phyloP scores from a whole-genome alignment of 192 early-diverging fungal genomes.

The Coemansia sp. region DNA sequence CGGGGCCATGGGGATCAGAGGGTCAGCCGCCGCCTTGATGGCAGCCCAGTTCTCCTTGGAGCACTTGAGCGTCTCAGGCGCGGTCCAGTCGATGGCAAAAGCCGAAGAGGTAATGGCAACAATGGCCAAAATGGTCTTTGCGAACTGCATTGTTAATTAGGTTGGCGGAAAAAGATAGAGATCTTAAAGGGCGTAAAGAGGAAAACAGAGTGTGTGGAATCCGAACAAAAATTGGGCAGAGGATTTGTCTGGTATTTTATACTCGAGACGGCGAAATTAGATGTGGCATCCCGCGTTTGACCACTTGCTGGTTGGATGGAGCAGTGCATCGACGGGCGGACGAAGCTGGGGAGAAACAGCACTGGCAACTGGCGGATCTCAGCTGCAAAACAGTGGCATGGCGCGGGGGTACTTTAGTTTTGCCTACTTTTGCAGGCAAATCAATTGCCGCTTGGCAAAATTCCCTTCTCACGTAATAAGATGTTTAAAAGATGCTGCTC shows the following conservation, averaged over 20 bases:
- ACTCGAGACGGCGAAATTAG: not conserved
- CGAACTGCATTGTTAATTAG: slow-evolving; percentile 46
- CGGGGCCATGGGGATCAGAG: slow-evolving; percentile 32
- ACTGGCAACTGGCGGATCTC: not conserved
- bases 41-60: slow-evolving; percentile 50
- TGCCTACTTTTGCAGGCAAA: not conserved
- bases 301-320: not conserved
- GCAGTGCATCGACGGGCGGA: not conserved
- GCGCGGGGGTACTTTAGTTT: slow-evolving; percentile 8
- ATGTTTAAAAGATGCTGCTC: not conserved
- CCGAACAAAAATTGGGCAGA: not conserved
- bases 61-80: slow-evolving; percentile 41
- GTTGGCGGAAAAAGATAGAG: not conserved
- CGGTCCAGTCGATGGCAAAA: slow-evolving; percentile 51
- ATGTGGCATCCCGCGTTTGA: no score
- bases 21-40: slow-evolving; percentile 39
- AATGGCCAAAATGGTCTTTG: slow-evolving; percentile 56
- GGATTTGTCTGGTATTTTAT: slow-evolving; percentile 4
- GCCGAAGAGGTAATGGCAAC: slow-evolving; percentile 48
- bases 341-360: not conserved
- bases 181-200: not conserved
- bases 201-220: not conserved
- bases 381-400: not conserved
- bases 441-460: not conserved
- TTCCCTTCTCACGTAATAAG: not conserved